Evolutionary conservation across 2,329 filamentous ascomycete species (phyloP).

Genomic region (Ascochyta pisi): DNA sequence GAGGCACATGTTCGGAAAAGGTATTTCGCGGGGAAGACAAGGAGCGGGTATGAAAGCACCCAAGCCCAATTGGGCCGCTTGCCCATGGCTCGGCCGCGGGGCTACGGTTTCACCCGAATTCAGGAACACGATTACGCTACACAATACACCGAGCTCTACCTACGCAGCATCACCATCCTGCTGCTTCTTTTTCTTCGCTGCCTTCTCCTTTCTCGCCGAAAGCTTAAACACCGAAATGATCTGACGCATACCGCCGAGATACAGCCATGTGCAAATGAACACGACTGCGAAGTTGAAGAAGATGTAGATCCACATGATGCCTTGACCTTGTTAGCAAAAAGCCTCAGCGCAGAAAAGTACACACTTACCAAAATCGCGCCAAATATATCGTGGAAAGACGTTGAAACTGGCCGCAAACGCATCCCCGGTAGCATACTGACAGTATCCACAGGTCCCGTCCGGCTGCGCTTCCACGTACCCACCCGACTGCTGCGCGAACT

Average conservation of each 20-base stretch:
- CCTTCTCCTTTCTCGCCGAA: conserved; percentile 43
- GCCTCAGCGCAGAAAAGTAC: neutral
- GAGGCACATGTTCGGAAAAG: conserved; percentile 12
- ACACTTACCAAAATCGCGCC: conserved; percentile 71
- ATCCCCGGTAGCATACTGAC: conserved; percentile 67
- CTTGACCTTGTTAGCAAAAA: conserved; percentile 20
- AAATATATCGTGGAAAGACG: conserved; percentile 66
- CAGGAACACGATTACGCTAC: conserved; percentile 17
- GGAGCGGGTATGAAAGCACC: conserved; percentile 23
- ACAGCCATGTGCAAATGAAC: conserved; percentile 62
- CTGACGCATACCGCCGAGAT: conserved; percentile 53
- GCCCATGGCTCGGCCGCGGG: conserved; percentile 32
- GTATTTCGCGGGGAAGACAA: conserved; percentile 34
- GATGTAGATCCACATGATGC: conserved; percentile 59
- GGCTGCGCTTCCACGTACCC: conserved; percentile 67
- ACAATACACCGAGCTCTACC: conserved; percentile 15
- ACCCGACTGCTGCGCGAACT: conserved; percentile 61
- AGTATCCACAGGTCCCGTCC: conserved; percentile 68
- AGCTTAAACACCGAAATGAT: conserved; percentile 46
- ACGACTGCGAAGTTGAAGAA: conserved; percentile 67
- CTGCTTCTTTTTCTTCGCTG: conserved; percentile 35
- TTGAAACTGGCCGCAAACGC: conserved; percentile 65
- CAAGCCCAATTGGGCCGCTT: conserved; percentile 7
- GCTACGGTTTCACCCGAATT: conserved; percentile 35
- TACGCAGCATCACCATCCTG: conserved; percentile 32